Conservation (phyloP, 768 basidiomycete genomes). For the Panus rudis region DNA sequence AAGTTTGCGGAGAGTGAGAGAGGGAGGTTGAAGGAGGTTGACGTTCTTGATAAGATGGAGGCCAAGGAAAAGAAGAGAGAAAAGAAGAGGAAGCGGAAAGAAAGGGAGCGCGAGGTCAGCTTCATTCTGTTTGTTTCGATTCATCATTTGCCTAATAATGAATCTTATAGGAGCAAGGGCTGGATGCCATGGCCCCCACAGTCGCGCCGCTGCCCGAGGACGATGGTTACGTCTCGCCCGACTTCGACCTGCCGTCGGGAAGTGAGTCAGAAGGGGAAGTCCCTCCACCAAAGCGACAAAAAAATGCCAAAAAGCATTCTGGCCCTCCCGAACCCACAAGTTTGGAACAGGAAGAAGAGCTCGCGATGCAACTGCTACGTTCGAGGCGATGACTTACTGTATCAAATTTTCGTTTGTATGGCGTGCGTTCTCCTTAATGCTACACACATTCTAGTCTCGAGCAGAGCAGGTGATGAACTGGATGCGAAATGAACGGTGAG, state of each 20-base stretch:
- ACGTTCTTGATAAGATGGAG: slow-evolving; percentile 72
- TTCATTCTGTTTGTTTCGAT: not conserved
- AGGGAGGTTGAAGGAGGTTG: slow-evolving; percentile 60
- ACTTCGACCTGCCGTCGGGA: slow-evolving; percentile 46
- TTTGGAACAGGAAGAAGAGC: slow-evolving; percentile 51
- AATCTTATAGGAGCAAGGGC: slow-evolving; percentile 18
- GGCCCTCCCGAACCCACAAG: too few relatives aligned
- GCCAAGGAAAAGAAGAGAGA: slow-evolving; percentile 85
- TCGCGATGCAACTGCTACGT: slow-evolving; percentile 59
- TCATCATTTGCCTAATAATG: slow-evolving; percentile 1
- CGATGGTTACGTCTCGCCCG: slow-evolving; percentile 68
- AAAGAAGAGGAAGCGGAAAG: slow-evolving; percentile 89
- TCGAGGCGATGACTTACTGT: too few relatives aligned
- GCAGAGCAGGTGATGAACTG: too few relatives aligned
- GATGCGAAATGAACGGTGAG: too few relatives aligned
- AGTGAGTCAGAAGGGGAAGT: slow-evolving; percentile 24
- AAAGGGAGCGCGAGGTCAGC: slow-evolving; percentile 42
- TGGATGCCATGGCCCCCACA: slow-evolving; percentile 25
- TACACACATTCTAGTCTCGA: too few relatives aligned
- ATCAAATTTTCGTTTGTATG: too few relatives aligned
- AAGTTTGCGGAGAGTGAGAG: slow-evolving; percentile 71
- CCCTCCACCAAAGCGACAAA: slow-evolving; percentile 12
- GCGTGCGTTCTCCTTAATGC: too few relatives aligned
- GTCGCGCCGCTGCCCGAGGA: slow-evolving; percentile 36
- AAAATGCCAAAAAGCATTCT: slow-evolving; percentile 27